phyloP scores from a whole-genome alignment of 371 early-diverging fungal genomes.

The Mucor racemosus region DNA sequence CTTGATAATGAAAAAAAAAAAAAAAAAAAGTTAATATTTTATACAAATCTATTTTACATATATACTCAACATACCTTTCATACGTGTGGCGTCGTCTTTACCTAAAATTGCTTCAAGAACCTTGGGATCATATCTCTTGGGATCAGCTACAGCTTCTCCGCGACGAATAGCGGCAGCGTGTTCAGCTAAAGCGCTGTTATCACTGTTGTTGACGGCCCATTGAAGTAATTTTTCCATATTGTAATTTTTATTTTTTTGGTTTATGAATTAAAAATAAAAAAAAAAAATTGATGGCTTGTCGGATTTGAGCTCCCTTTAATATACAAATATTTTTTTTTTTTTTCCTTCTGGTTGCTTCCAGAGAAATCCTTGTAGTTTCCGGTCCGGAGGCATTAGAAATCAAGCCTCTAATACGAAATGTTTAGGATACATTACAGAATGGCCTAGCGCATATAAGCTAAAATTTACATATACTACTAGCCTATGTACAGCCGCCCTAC shows the following conservation, averaged over 20 bases:
- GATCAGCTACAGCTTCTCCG: conserved; percentile 41
- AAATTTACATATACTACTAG: no score
- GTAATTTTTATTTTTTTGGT: neutral
- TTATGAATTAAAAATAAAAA: no score
- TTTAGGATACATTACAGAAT: no score
- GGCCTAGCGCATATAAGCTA: no score
- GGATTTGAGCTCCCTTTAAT: neutral
- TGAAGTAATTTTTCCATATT: conserved; percentile 80
- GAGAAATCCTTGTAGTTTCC: conserved; percentile 9
- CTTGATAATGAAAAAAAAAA: conserved; percentile 33
- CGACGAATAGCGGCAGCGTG: conserved; percentile 66
- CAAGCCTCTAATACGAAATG: neutral
- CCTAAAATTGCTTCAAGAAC: conserved; percentile 92
- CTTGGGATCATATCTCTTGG: conserved; percentile 70
- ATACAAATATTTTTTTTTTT: conserved; percentile 16
- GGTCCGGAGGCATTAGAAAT: conserved; percentile 7
- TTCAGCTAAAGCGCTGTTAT: conserved; percentile 63
- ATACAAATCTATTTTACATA: neutral
- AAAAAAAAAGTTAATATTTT: neutral
- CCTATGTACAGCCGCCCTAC: no score
- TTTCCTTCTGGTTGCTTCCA: conserved; percentile 21
- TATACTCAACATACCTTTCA: conserved; percentile 63
- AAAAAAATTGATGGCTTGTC: conserved; percentile 9
- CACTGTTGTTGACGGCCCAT: conserved; percentile 86
- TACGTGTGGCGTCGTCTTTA: conserved; percentile 85